Conservation (phyloP, 768 basidiomycete species). For the Termitomyces sp. region DNA sequence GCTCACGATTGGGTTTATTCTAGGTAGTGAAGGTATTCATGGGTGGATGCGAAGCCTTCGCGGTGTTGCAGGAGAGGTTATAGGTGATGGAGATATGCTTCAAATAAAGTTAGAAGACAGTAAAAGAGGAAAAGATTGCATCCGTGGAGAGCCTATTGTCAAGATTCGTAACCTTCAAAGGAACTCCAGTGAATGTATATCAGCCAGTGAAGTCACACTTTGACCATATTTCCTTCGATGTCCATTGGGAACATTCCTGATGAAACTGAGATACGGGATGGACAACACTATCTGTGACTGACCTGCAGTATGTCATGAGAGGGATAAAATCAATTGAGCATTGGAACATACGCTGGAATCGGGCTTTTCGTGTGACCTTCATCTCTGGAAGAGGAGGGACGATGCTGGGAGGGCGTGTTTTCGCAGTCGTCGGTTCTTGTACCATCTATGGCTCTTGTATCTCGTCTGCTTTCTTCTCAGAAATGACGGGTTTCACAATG, state of each 20-base stretch:
- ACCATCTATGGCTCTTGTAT: background rate
- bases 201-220: background rate
- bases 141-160: constrained; percentile 36
- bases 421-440: constrained; percentile 1
- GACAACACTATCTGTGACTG: constrained; percentile 47
- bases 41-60: background rate
- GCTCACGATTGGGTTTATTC: constrained; percentile 4
- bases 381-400: constrained; percentile 13
- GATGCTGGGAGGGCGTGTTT: constrained; percentile 15
- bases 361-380: constrained; percentile 7
- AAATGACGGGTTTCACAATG: background rate
- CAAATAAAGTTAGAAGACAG: background rate
- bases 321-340: background rate
- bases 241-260: constrained; percentile 43
- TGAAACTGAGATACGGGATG: constrained; percentile 43
- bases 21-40: background rate
- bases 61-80: background rate
- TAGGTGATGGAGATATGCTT: constrained; percentile 13
- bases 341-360: constrained; percentile 12
- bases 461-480: background rate
- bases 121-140: background rate
- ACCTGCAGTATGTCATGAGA: constrained; percentile 23
- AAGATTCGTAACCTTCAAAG: constrained; percentile 37
- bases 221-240: constrained; percentile 34
- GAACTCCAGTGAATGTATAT: constrained; percentile 25